Percentiles rank a stretch among this genome's conserved stretches.
These are phyloP conservation scores for Stevia rebaudiana DNA, from an alignment of 140 eudicot genomes.

Conservation along the genomic window DNA sequence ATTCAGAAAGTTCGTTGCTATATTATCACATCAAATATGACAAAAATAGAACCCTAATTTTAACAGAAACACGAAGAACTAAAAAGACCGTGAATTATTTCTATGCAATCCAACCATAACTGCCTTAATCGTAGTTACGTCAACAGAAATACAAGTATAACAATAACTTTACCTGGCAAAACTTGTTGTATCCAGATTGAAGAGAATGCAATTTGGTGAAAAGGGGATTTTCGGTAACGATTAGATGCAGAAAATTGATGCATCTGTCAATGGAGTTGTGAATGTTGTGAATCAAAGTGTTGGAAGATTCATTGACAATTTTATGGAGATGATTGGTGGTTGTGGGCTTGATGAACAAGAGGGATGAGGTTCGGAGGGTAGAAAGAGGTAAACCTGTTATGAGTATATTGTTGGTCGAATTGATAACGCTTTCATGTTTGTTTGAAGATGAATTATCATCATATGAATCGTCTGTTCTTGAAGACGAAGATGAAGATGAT, in stretches of 20 bases:
- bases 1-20: background rate
- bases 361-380: conserved; percentile 27
- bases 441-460: background rate
- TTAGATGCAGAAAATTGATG: conserved; percentile 24
- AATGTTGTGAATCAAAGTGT: conserved; percentile 31
- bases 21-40: no score
- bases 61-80: background rate
- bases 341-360: conserved; percentile 27
- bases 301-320: conserved; percentile 29
- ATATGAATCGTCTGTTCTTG: conserved; percentile 5
- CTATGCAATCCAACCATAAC: background rate
- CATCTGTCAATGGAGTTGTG: conserved; percentile 44
- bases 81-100: background rate
- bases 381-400: conserved; percentile 37
- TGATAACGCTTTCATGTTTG: background rate
- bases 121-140: background rate
- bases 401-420: conserved; percentile 8
- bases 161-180: conserved; percentile 41
- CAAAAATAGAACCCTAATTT: background rate
- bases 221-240: conserved; percentile 46
- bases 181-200: conserved; percentile 29
- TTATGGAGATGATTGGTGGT: conserved; percentile 30
- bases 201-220: conserved; percentile 32
- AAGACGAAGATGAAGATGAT: conserved; percentile 18
- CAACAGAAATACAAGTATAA: background rate